These are phyloP conservation scores for Daldinia sp. DNA, from an alignment of 2,329 filamentous ascomycete species.

Conservation along the genomic window DNA sequence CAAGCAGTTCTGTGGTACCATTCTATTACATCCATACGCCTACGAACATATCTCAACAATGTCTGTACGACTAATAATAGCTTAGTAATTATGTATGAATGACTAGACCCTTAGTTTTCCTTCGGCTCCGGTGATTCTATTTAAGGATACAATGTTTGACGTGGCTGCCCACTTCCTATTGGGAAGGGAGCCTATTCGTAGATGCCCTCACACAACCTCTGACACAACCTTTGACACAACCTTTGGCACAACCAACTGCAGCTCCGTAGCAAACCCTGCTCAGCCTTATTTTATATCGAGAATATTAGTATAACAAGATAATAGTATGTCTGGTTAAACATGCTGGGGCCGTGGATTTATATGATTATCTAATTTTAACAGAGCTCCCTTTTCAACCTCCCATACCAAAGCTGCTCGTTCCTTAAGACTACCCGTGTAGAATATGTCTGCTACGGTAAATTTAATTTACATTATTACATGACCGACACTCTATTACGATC, in stretches of 20 bases:
- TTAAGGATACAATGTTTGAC: constrained; percentile 2
- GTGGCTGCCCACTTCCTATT: background rate
- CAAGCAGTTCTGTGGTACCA: background rate
- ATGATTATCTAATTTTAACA: too few species aligned
- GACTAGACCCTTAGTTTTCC: background rate
- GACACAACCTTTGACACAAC: too few species aligned
- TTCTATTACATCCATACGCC: background rate
- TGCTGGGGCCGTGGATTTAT: background rate
- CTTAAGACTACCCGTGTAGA: too few species aligned
- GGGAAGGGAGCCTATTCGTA: background rate
- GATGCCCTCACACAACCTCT: too few species aligned
- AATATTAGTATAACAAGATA: background rate
- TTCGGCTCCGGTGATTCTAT: background rate
- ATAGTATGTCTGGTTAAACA: too few species aligned
- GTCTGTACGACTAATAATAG: background rate
- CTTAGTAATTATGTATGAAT: background rate
- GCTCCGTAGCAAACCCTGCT: background rate
- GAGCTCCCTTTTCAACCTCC: background rate
- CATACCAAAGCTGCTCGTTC: background rate
- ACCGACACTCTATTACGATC: too few species aligned
- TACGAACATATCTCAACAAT: constrained; percentile 1
- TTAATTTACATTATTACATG: too few species aligned
- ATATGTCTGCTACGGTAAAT: too few species aligned
- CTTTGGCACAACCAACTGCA: background rate
- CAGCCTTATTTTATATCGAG: background rate